Evolutionary conservation across 192 early-diverging fungal species (phyloP).

Genomic region (Umbelopsis sp.): DNA sequence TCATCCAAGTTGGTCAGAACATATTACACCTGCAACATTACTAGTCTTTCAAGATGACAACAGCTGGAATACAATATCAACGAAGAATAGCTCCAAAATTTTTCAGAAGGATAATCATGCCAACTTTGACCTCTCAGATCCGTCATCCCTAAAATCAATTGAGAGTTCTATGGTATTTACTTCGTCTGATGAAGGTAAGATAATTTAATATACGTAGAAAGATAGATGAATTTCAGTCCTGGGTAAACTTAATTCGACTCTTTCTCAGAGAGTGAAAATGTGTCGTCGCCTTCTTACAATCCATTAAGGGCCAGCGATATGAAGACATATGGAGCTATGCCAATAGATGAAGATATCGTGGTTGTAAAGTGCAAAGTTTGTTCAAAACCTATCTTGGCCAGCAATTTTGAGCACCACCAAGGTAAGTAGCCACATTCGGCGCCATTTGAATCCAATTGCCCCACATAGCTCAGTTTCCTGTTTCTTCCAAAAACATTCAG

Average conservation of each 20-base stretch:
- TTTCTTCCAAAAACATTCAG: conserved; percentile 7
- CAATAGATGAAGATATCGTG: conserved; percentile 63
- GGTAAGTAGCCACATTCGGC: conserved; percentile 41
- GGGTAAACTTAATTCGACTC: not conserved
- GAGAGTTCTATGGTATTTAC: conserved; percentile 29
- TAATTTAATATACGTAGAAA: not conserved
- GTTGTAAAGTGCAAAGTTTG: conserved; percentile 71
- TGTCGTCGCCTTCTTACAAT: conserved; percentile 35
- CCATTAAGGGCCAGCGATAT: conserved; percentile 45
- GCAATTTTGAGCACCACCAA: conserved; percentile 61
- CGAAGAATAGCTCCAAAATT: conserved; percentile 22
- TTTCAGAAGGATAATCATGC: conserved; percentile 27
- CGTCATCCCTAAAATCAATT: conserved; percentile 34
- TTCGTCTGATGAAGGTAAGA: conserved; percentile 25
- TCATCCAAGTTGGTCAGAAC: conserved; percentile 37
- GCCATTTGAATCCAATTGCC: not conserved
- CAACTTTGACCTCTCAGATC: conserved; percentile 32
- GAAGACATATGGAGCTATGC: conserved; percentile 55
- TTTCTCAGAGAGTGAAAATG: conserved; percentile 28
- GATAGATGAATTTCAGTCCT: not conserved
- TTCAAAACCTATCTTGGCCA: conserved; percentile 62
- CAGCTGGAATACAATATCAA: conserved; percentile 42
- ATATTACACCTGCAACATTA: conserved; percentile 47
- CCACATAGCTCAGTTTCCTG: conserved; percentile 23
- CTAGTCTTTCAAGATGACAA: conserved; percentile 50